Percentiles rank a stretch among this genome's conserved stretches.
phyloP scores from a whole-genome alignment of 1,284 basidiomycete species.

The Moesziomyces aphidis region DNA sequence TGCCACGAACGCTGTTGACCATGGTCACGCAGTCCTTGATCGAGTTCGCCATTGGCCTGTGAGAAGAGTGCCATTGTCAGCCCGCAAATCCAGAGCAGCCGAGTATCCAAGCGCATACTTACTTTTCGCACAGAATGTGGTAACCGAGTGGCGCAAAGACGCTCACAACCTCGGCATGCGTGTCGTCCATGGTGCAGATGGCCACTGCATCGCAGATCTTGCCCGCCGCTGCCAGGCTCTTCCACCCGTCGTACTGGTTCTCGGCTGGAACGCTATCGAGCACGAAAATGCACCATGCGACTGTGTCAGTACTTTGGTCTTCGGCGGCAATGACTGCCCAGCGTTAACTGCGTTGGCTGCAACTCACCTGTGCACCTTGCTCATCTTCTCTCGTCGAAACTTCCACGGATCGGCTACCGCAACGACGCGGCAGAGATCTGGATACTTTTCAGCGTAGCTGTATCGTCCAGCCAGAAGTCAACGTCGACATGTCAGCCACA shows the following conservation, averaged over 20 bases:
- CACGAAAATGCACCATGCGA: background rate
- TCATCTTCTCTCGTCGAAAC: slow-evolving; percentile 39
- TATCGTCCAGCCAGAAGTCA: background rate
- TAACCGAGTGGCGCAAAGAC: slow-evolving; percentile 36
- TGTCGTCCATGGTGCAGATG: slow-evolving; percentile 43
- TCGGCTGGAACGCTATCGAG: slow-evolving; percentile 12
- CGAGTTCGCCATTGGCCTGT: slow-evolving; percentile 33
- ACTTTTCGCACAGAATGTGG: slow-evolving; percentile 44
- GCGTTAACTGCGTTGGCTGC: background rate
- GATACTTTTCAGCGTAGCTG: slow-evolving; percentile 29
- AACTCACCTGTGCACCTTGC: slow-evolving; percentile 32
- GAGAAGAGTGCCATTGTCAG: background rate
- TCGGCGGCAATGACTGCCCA: too few relatives aligned
- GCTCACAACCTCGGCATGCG: slow-evolving; percentile 36
- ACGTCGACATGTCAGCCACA: background rate
- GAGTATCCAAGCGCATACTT: background rate
- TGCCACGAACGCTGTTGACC: slow-evolving; percentile 30
- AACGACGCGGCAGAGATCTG: slow-evolving; percentile 28
- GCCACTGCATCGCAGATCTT: slow-evolving; percentile 42
- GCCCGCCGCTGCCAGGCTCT: slow-evolving; percentile 29
- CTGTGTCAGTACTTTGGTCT: background rate
- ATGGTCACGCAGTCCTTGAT: slow-evolving; percentile 41
- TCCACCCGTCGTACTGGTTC: slow-evolving; percentile 37
- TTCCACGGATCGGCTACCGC: slow-evolving; percentile 41
- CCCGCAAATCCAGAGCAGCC: too few relatives aligned